Conservation (phyloP, 306 rosid genomes). For the Erythrophleum fordii region DNA sequence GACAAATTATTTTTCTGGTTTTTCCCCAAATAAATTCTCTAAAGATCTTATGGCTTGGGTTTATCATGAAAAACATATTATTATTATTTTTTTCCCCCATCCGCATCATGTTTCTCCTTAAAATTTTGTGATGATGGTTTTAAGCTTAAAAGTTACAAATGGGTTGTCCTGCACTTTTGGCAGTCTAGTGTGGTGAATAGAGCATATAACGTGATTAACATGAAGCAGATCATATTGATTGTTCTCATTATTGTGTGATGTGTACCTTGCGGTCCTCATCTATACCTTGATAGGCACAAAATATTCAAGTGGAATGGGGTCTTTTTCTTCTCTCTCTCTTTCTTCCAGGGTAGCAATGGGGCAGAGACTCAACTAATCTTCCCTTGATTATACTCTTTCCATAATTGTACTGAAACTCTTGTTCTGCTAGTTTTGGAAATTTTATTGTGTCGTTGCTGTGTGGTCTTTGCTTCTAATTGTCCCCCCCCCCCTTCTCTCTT, state of each 20-base stretch:
- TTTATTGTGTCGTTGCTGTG: too few relatives aligned
- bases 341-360: background rate
- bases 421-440: constrained; percentile 2
- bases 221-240: background rate
- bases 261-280: background rate
- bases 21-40: too few relatives aligned
- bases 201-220: background rate
- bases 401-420: background rate
- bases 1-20: too few relatives aligned
- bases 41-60: too few relatives aligned
- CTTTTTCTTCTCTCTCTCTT: background rate
- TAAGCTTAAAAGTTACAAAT: too few relatives aligned
- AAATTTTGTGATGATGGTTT: too few relatives aligned
- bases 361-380: background rate
- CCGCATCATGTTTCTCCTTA: too few relatives aligned
- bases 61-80: too few relatives aligned
- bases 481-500: too few relatives aligned
- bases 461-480: too few relatives aligned
- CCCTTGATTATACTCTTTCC: background rate
- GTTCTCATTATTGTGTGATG: background rate
- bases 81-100: too few relatives aligned
- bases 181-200: background rate
- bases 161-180: background rate
- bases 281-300: background rate
- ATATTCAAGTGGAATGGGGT: background rate